Evolutionary conservation across 2,329 filamentous ascomycete species (phyloP).

Genomic region (Fusarium irregulare): DNA sequence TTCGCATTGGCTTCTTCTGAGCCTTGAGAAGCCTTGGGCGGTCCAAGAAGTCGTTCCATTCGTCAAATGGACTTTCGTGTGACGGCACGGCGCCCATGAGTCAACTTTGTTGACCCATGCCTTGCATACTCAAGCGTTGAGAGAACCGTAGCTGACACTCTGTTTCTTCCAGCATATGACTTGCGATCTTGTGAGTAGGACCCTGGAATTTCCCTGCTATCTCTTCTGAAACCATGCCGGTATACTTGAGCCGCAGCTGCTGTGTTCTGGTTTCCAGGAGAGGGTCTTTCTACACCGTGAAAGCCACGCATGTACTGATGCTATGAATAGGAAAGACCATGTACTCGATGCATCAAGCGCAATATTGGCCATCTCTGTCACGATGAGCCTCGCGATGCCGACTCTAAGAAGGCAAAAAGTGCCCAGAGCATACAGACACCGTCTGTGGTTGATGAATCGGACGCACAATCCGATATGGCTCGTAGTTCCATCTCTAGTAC

Average conservation of each 20-base stretch:
- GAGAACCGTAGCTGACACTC: constrained; percentile 44
- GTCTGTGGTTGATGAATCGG: constrained; percentile 70
- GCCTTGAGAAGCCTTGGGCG: constrained; percentile 25
- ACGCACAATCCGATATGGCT: constrained; percentile 61
- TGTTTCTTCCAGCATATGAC: constrained; percentile 79
- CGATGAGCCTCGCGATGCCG: constrained; percentile 91
- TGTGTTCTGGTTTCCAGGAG: constrained; percentile 15
- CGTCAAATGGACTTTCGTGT: constrained; percentile 28
- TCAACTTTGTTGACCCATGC: constrained; percentile 22
- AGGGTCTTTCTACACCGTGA: constrained; percentile 19
- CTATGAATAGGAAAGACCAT: constrained; percentile 82
- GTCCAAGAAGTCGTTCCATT: constrained; percentile 29
- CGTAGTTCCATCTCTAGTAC: constrained; percentile 67
- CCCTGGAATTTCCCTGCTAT: constrained; percentile 36
- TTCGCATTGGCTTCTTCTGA: constrained; percentile 37
- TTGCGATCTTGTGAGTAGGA: constrained; percentile 82
- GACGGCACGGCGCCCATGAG: constrained; percentile 31
- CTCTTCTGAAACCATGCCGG: constrained; percentile 31
- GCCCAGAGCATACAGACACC: constrained; percentile 55
- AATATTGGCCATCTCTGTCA: constrained; percentile 99
- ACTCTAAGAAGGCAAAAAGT: constrained; percentile 82
- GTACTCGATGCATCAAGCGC: constrained; percentile 96
- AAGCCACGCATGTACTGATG: constrained; percentile 43
- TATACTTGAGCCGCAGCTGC: constrained; percentile 20
- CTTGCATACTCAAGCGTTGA: constrained; percentile 29